Base-by-base conservation (phyloP, 2,329 filamentous ascomycete genomes). In the Furcasterigmium furcatum region DNA sequence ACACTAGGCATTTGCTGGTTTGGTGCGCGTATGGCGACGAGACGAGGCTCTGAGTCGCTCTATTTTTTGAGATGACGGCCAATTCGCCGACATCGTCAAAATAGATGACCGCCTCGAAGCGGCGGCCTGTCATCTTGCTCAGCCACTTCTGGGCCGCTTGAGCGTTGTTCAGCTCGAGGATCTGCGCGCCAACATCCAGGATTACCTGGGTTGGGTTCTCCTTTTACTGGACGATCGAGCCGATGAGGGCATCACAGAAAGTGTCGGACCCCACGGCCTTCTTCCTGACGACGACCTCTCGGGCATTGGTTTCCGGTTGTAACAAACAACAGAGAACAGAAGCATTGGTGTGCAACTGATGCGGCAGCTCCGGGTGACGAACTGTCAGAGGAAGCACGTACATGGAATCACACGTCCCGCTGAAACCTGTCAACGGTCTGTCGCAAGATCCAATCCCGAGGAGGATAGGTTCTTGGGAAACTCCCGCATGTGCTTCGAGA, bases 181-280 rank as follows among this genome's bases (percentile, higher is more conserved):
- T 77, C 41, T 85, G 80, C 0, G 87, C 85, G 0, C 87, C 86
- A 0, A 87, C 84, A 51, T 91, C 85, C 0, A 91, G 67, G 1
- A 91, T 74, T 0, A 90, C 84, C 1, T 74, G 71, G 0, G 77
- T 67, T 0, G 63, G 57, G 16, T 32, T 16, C 9, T 10, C 16
- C n/a, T 36, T 16, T 14, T 14, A 19, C 16, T 9, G 5, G 12
- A 19, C 18, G 34, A 36, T 19, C 6, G 34, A 36, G 5, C 19
- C 9, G 5, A 36, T 18, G 34, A 36, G 34, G 18, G 8, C 19
- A 10, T 36, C 34, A 18, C 12, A 36, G 10, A 36, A 32, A n/a
- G 30, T 32, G 6, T 72, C 58, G 1, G 62, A 59, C 4, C 7
- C 18, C n/a, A 2, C 9, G 34, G 9, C 18, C 34, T 10, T 51